These are phyloP conservation scores for Ophiostoma pallidulum DNA, from an alignment of 2,329 filamentous ascomycete genomes.

Conservation along the genomic window DNA sequence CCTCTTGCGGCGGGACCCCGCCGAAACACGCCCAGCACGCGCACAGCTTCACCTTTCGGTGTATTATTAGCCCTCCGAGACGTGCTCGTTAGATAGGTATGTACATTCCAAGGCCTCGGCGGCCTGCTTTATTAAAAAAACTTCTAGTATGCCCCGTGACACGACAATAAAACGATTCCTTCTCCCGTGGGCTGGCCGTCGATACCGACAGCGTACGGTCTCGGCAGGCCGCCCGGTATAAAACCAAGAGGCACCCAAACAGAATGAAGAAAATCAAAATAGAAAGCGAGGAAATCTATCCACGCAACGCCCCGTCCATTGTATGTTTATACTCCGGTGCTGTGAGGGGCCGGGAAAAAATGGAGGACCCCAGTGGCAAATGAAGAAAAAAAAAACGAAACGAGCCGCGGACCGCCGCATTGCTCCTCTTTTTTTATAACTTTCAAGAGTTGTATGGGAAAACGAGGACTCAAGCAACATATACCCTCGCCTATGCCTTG, in stretches of 20 bases:
- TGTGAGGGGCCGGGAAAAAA: background rate
- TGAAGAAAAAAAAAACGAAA: background rate
- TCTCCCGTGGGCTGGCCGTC: background rate
- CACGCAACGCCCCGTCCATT: slow-evolving; percentile 9
- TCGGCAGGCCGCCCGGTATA: too few relatives aligned
- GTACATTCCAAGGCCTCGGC: slow-evolving; percentile 7
- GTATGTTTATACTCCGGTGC: slow-evolving; percentile 11
- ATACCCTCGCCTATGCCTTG: slow-evolving; percentile 49
- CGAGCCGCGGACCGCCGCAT: too few relatives aligned
- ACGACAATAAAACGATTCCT: background rate
- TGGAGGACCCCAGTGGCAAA: background rate
- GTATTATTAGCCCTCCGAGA: slow-evolving; percentile 4
- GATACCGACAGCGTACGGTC: too few relatives aligned
- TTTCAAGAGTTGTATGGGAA: too few relatives aligned
- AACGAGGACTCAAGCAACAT: too few relatives aligned
- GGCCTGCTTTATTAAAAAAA: slow-evolving; percentile 11
- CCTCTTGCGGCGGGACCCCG: background rate
- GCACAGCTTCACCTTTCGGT: background rate
- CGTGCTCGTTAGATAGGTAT: slow-evolving; percentile 3
- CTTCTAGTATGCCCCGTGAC: slow-evolving; percentile 8
- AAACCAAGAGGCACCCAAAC: background rate
- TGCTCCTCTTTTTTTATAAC: too few relatives aligned
- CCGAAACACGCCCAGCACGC: background rate
- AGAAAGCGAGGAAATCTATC: too few relatives aligned
- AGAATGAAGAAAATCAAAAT: slow-evolving; percentile 4